Conservation (phyloP, 176 grass and related monocot species). For the Alopecurus myosuroides region DNA sequence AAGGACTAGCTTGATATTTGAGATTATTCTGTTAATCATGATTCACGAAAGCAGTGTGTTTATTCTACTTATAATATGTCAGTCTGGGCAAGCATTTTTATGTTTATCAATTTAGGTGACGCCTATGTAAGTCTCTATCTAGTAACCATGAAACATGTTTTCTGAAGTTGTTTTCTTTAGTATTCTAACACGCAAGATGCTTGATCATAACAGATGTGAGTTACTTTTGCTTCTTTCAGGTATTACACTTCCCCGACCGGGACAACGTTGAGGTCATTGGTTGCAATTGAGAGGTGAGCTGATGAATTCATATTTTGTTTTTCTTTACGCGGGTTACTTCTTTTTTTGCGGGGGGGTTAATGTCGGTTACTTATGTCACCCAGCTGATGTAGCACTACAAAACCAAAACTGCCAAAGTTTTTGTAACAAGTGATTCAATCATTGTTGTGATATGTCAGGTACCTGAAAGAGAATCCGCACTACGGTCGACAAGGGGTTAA, state of each 20-base stretch:
- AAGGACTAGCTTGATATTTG: background rate
- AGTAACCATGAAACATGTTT: background rate
- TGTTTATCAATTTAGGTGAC: background rate
- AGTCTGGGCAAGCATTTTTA: background rate
- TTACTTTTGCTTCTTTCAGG: constrained; percentile 32
- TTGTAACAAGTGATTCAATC: background rate
- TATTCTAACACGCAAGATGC: constrained; percentile 8
- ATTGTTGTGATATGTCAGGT: constrained; percentile 36
- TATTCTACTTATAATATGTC: constrained; percentile 7
- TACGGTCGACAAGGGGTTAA: constrained; percentile 39
- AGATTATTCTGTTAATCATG: background rate
- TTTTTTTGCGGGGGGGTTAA: too few species aligned
- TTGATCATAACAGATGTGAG: background rate
- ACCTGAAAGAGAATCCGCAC: constrained; percentile 45
- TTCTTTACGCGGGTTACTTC: too few species aligned
- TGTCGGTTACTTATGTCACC: background rate
- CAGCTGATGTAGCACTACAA: background rate
- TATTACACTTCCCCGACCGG: constrained; percentile 65
- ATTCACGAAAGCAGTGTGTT: constrained; percentile 10
- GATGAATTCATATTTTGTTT: constrained; percentile 10
- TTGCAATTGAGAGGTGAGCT: constrained; percentile 52
- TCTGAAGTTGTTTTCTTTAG: background rate
- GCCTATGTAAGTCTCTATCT: background rate
- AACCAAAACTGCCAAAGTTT: background rate
- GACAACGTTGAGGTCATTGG: constrained; percentile 48